A percentile compares a stretch with the other conserved stretches of the same genome.
phyloP scores from a whole-genome alignment of 1,284 basidiomycete species.

The Leccinum huronense region DNA sequence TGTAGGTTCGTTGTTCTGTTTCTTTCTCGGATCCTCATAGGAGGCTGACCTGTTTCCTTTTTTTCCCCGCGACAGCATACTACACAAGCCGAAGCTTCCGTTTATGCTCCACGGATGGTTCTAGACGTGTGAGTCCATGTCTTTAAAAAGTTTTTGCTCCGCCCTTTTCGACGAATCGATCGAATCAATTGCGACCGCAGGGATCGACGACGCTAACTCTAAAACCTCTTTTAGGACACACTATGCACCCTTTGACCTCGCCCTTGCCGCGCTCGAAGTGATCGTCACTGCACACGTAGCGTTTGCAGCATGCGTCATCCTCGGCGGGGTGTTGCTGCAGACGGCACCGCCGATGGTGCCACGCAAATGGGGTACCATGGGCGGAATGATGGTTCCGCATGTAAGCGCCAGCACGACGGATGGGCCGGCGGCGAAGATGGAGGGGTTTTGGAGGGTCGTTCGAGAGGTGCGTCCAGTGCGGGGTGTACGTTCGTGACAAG shows the following conservation, averaged over 20 bases:
- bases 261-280: slow-evolving; percentile 72
- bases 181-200: not conserved
- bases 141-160: slow-evolving; percentile 4
- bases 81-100: slow-evolving; percentile 97
- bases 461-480: slow-evolving; percentile 56
- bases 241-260: slow-evolving; percentile 69
- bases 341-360: slow-evolving; percentile 64
- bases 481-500: not conserved
- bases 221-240: slow-evolving; percentile 41
- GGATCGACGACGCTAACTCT: not conserved
- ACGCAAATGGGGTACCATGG: slow-evolving; percentile 10
- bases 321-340: slow-evolving; percentile 83
- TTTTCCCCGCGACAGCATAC: slow-evolving; percentile 58
- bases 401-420: not conserved
- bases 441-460: slow-evolving; percentile 73
- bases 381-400: slow-evolving; percentile 11
- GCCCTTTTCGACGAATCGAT: not conserved
- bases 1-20: slow-evolving; percentile 69
- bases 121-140: slow-evolving; percentile 31
- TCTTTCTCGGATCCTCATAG: slow-evolving; percentile 1
- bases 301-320: slow-evolving; percentile 74
- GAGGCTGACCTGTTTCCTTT: not conserved
- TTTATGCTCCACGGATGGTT: slow-evolving; percentile 67
- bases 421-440: slow-evolving; percentile 47
- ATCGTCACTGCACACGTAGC: slow-evolving; percentile 77